phyloP scores from a whole-genome alignment of 306 rosid species.

The Canavalia ensiformis region DNA sequence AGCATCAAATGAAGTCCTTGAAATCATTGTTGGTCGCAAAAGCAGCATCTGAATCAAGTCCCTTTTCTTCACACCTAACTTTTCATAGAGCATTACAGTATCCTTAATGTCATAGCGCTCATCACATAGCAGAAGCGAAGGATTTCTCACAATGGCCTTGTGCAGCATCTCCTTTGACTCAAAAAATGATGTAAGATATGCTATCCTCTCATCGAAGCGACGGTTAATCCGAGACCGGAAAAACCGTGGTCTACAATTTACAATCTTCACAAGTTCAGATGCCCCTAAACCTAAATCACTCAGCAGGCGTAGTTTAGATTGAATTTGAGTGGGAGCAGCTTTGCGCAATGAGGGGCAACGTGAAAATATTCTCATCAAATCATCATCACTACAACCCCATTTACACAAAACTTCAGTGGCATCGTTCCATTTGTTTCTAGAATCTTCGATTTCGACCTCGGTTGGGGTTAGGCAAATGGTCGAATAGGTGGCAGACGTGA shows the following conservation, averaged over 20 bases:
- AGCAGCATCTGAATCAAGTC: constrained; percentile 72
- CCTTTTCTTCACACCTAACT: constrained; percentile 62
- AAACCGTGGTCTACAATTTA: constrained; percentile 70
- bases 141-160: constrained; percentile 77
- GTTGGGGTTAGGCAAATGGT: constrained; percentile 55
- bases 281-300: constrained; percentile 60
- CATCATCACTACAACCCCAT: constrained; percentile 76
- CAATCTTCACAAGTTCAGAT: constrained; percentile 70
- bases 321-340: constrained; percentile 53
- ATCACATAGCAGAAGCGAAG: constrained; percentile 65
- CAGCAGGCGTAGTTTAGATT: constrained; percentile 60
- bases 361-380: constrained; percentile 54
- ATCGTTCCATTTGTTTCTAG: constrained; percentile 29
- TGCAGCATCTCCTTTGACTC: constrained; percentile 67
- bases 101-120: constrained; percentile 54
- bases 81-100: constrained; percentile 57
- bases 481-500: constrained; percentile 64
- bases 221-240: constrained; percentile 51
- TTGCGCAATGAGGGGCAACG: constrained; percentile 59
- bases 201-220: constrained; percentile 65
- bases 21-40: constrained; percentile 67
- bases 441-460: constrained; percentile 42
- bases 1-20: constrained; percentile 71
- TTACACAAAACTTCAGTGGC: constrained; percentile 59
- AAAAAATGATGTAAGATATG: constrained; percentile 62